A percentile compares a stretch with the other conserved stretches of the same genome.
Evolutionary conservation across 306 rosid genomes (phyloP).

Genomic region (Fagus sylvatica): DNA sequence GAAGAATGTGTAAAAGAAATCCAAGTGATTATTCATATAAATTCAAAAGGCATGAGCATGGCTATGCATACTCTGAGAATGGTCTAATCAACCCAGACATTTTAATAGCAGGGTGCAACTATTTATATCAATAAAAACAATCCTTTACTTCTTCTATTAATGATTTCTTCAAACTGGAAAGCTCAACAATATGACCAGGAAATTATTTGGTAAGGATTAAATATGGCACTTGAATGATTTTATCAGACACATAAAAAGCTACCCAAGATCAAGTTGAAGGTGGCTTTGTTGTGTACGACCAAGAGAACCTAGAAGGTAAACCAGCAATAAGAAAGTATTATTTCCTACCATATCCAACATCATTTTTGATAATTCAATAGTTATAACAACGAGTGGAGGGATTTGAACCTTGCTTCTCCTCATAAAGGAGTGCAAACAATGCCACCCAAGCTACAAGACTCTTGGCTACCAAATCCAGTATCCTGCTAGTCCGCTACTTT

Average conservation of each 20-base stretch:
- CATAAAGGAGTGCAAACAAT: too few species aligned
- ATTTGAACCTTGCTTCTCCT: too few species aligned
- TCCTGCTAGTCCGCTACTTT: conserved; percentile 5
- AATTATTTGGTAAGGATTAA: conserved; percentile 26
- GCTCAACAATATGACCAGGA: conserved; percentile 20
- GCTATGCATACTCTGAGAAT: conserved; percentile 58
- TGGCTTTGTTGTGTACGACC: conserved; percentile 17
- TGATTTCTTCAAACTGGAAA: conserved; percentile 9
- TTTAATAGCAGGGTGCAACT: conserved; percentile 16
- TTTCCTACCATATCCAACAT: conserved; percentile 11
- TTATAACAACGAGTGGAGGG: too few species aligned
- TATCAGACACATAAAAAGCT: conserved; percentile 26
- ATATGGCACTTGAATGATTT: conserved; percentile 33
- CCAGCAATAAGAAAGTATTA: conserved; percentile 23
- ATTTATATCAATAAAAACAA: conserved; percentile 28
- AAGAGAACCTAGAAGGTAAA: conserved; percentile 22
- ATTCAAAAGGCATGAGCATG: conserved; percentile 67
- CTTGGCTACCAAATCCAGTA: conserved; percentile 3
- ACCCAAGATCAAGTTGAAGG: conserved; percentile 20
- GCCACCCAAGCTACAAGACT: too few species aligned
- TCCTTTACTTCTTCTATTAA: conserved; percentile 22
- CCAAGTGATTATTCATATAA: conserved; percentile 65
- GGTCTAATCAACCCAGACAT: conserved; percentile 39
- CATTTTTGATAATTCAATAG: too few species aligned
- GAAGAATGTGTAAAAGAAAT: conserved; percentile 78